Evolutionary conservation across 1,139 yeast genomes (phyloP).

Genomic region (Ogataea hybrid): DNA sequence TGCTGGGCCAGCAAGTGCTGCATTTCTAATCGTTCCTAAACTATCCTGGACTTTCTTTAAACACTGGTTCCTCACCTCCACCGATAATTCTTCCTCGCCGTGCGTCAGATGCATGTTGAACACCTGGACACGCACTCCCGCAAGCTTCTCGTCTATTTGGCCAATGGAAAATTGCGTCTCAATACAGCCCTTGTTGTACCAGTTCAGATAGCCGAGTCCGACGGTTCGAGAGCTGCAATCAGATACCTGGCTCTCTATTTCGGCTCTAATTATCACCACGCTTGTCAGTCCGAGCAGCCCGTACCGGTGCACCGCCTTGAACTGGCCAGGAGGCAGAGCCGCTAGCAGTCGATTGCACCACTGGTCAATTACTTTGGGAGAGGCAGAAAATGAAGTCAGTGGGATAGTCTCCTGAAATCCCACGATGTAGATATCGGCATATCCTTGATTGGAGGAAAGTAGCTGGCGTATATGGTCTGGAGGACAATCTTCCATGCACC

Average conservation of each 20-base stretch:
- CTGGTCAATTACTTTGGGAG: slow-evolving; percentile 38
- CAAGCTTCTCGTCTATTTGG: slow-evolving; percentile 29
- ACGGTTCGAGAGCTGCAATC: slow-evolving; percentile 39
- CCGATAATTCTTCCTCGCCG: slow-evolving; percentile 54
- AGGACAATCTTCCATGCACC: slow-evolving; percentile 37
- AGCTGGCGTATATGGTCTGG: slow-evolving; percentile 25
- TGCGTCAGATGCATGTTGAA: slow-evolving; percentile 67
- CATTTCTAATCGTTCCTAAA: slow-evolving; percentile 40
- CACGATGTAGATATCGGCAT: slow-evolving; percentile 41
- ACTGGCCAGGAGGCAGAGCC: slow-evolving; percentile 26
- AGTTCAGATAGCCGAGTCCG: slow-evolving; percentile 54
- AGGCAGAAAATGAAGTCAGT: slow-evolving; percentile 43
- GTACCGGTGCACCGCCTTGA: slow-evolving; percentile 36
- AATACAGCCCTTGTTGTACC: slow-evolving; percentile 63
- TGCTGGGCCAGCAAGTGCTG: slow-evolving; percentile 27
- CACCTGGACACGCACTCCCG: slow-evolving; percentile 40
- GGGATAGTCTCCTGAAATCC: slow-evolving; percentile 56
- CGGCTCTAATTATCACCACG: slow-evolving; percentile 36
- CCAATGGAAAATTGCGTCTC: slow-evolving; percentile 36
- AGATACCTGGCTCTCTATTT: slow-evolving; percentile 37
- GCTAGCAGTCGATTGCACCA: slow-evolving; percentile 36
- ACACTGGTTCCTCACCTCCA: slow-evolving; percentile 42
- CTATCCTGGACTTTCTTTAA: slow-evolving; percentile 48
- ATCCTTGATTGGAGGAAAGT: slow-evolving; percentile 21
- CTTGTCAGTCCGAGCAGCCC: slow-evolving; percentile 51